Conservation (phyloP, 176 grass and related monocot species). For the Typha latifolia region DNA sequence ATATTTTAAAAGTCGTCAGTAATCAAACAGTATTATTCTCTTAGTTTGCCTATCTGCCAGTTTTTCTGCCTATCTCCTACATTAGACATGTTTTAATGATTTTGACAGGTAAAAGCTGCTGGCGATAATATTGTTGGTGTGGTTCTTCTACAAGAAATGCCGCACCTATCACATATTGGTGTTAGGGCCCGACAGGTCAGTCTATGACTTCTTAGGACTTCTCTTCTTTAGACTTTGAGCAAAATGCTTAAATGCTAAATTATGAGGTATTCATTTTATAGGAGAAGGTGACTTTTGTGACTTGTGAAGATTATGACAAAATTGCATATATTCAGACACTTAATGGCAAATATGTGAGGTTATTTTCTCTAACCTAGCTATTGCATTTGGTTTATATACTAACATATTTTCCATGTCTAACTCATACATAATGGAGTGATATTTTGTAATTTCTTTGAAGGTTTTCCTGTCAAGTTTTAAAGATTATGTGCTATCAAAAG, state of each 20-base stretch:
- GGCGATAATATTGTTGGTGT: slow-evolving; percentile 88
- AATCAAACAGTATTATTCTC: background rate
- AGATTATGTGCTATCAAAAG: background rate
- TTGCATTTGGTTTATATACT: background rate
- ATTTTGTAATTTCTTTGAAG: background rate
- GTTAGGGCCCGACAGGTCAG: slow-evolving; percentile 93
- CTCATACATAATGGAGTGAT: background rate
- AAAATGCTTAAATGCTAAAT: slow-evolving; percentile 17
- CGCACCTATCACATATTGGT: slow-evolving; percentile 98
- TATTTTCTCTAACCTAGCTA: slow-evolving; percentile 16
- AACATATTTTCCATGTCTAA: background rate
- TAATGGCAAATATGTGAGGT: slow-evolving; percentile 81
- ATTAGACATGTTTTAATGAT: background rate
- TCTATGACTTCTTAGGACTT: slow-evolving; percentile 16
- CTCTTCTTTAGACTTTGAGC: background rate
- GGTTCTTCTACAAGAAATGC: slow-evolving; percentile 85
- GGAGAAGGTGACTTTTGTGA: slow-evolving; percentile 89
- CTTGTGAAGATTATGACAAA: slow-evolving; percentile 78
- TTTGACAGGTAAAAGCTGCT: slow-evolving; percentile 74
- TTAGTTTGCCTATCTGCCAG: background rate
- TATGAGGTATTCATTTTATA: slow-evolving; percentile 21
- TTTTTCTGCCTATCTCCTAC: background rate
- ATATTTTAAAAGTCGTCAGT: slow-evolving; percentile 12
- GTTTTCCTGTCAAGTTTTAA: background rate
- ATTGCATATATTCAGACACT: slow-evolving; percentile 43